Evolutionary conservation across 2,329 filamentous ascomycete genomes (phyloP).

Genomic region (Zymoseptoria ardabiliae): DNA sequence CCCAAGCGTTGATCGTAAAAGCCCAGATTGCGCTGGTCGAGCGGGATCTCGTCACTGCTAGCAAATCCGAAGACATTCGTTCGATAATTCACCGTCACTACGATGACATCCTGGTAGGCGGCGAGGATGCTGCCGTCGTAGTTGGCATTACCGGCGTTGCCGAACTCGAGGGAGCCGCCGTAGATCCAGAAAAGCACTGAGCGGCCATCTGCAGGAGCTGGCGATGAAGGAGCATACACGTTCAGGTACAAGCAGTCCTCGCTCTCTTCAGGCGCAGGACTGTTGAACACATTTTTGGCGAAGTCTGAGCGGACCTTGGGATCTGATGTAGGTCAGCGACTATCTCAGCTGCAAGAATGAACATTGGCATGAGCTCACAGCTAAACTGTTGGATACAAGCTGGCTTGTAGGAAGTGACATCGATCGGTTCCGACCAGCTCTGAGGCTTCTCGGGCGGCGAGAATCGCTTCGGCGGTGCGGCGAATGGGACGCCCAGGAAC

Average conservation of each 20-base stretch:
- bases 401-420: constrained; percentile 25
- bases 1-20: constrained; percentile 33
- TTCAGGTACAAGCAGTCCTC: constrained; percentile 33
- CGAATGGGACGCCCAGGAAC: constrained; percentile 31
- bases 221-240: constrained; percentile 27
- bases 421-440: constrained; percentile 15
- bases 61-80: constrained; percentile 38
- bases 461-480: constrained; percentile 28
- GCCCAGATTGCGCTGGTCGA: constrained; percentile 29
- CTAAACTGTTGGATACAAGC: constrained; percentile 31
- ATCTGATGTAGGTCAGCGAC: constrained; percentile 9
- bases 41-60: constrained; percentile 30
- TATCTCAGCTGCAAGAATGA: background rate
- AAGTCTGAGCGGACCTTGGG: constrained; percentile 24
- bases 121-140: constrained; percentile 31
- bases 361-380: background rate
- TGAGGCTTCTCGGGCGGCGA: constrained; percentile 20
- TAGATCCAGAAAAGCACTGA: constrained; percentile 33
- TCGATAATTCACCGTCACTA: constrained; percentile 30
- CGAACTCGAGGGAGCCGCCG: constrained; percentile 28
- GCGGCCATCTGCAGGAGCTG: constrained; percentile 21
- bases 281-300: constrained; percentile 28
- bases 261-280: constrained; percentile 26
- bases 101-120: constrained; percentile 29
- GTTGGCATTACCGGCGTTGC: constrained; percentile 22